Evolutionary conservation across 1,284 basidiomycete species (phyloP).

Genomic region (Nidula niveotomentosa): DNA sequence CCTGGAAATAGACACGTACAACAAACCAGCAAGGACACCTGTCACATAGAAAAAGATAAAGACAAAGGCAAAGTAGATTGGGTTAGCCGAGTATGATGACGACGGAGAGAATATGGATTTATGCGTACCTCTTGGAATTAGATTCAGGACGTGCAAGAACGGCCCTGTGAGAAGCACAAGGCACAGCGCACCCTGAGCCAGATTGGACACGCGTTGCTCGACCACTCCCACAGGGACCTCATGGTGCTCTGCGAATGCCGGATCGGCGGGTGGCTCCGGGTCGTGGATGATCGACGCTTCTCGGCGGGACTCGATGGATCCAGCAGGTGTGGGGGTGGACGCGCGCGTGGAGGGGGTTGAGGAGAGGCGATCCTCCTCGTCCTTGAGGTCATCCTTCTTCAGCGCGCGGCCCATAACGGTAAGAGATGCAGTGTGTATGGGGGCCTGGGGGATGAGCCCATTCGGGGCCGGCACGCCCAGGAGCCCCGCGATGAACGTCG

Average conservation of each 20-base stretch:
- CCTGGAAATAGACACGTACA: conserved; percentile 42
- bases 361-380: conserved; percentile 35
- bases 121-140: conserved; percentile 63
- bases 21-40: conserved; percentile 73
- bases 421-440: conserved; percentile 89
- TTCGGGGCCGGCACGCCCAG: conserved; percentile 94
- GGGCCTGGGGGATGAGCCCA: conserved; percentile 95
- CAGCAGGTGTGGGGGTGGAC: conserved; percentile 11
- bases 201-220: conserved; percentile 88
- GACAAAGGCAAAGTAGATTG: no score
- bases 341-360: neutral
- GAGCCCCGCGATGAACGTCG: conserved; percentile 90
- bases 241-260: conserved; percentile 16
- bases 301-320: conserved; percentile 4
- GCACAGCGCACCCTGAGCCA: conserved; percentile 82
- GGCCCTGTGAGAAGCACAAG: conserved; percentile 81
- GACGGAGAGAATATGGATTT: neutral
- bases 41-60: conserved; percentile 2
- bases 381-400: conserved; percentile 27
- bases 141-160: conserved; percentile 75
- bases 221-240: conserved; percentile 81
- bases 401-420: conserved; percentile 64
- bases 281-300: conserved; percentile 11
- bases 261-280: conserved; percentile 23
- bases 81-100: neutral